These are phyloP conservation scores for Dendrobium officinale DNA, from an alignment of 106 monocot genomes.

Conservation along the genomic window DNA sequence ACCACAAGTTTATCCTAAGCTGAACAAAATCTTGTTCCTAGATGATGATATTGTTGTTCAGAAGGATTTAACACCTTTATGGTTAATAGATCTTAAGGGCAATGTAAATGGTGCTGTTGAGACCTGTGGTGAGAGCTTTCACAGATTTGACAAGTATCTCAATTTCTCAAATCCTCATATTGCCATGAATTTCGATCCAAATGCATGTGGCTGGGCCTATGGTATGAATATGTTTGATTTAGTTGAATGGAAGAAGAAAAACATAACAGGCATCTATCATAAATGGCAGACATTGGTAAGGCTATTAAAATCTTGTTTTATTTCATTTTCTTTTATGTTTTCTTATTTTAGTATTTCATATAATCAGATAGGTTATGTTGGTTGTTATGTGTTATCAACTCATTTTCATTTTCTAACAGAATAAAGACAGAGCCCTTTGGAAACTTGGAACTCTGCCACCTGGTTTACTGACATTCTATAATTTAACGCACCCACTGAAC, in stretches of 20 bases:
- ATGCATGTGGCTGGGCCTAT: conserved; percentile 66
- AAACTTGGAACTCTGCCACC: conserved; percentile 68
- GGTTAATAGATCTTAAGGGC: conserved; percentile 53
- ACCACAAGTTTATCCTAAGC: conserved; percentile 64
- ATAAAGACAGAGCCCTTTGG: conserved; percentile 55
- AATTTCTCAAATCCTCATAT: conserved; percentile 66
- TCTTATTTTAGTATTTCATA: background rate
- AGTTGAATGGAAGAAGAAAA: conserved; percentile 56
- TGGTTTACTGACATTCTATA: conserved; percentile 62
- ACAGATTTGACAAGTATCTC: conserved; percentile 67
- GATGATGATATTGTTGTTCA: conserved; percentile 75
- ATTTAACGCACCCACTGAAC: conserved; percentile 47
- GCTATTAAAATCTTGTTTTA: background rate
- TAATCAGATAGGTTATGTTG: too few species aligned
- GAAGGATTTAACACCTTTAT: conserved; percentile 54
- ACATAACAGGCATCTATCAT: conserved; percentile 70
- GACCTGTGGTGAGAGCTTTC: conserved; percentile 64
- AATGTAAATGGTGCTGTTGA: conserved; percentile 75
- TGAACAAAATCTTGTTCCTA: conserved; percentile 67
- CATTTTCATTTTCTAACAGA: conserved; percentile 18
- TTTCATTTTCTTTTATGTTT: background rate
- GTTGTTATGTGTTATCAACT: too few species aligned
- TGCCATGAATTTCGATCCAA: conserved; percentile 54
- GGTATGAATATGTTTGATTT: conserved; percentile 74
- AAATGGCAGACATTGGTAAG: conserved; percentile 63